These are phyloP conservation scores for Fistulifera pelliculosa DNA, from an alignment of 108 stramenopile genomes.

Conservation along the genomic window DNA sequence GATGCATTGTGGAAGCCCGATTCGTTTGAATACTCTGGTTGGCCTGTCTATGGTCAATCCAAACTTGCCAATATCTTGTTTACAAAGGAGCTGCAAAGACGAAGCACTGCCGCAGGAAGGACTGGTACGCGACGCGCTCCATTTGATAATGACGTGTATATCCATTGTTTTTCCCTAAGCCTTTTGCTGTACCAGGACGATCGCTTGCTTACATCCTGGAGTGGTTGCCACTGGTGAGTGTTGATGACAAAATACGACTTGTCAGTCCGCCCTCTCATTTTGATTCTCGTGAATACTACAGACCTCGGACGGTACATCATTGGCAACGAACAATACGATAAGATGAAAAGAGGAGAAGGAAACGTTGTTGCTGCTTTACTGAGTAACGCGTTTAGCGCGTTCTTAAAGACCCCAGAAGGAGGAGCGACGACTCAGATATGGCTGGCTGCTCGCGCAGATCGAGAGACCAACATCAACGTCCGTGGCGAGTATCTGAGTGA, in stretches of 20 bases:
- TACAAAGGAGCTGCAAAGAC: slow-evolving; percentile 63
- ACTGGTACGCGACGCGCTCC: too few relatives aligned
- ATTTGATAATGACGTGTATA: too few relatives aligned
- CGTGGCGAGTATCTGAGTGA: too few relatives aligned
- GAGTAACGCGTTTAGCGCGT: slow-evolving; percentile 17
- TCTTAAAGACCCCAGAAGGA: slow-evolving; percentile 36
- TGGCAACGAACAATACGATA: slow-evolving; percentile 41
- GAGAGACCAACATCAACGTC: slow-evolving; percentile 3
- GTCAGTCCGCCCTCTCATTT: too few relatives aligned
- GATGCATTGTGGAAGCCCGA: slow-evolving; percentile 23
- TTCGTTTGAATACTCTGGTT: slow-evolving; percentile 63
- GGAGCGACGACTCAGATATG: slow-evolving; percentile 66
- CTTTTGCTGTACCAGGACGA: slow-evolving; percentile 12
- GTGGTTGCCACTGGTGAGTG: slow-evolving; percentile 33
- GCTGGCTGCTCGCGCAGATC: slow-evolving; percentile 28
- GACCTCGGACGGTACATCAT: slow-evolving; percentile 55
- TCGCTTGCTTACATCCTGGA: slow-evolving; percentile 55
- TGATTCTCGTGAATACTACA: too few relatives aligned
- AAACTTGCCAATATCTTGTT: slow-evolving; percentile 80
- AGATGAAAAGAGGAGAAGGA: slow-evolving; percentile 33
- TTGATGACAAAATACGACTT: too few relatives aligned
- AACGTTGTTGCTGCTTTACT: slow-evolving; percentile 23
- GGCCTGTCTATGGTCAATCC: slow-evolving; percentile 57
- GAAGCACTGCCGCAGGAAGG: slow-evolving; percentile 34
- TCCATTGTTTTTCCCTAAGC: too few relatives aligned